Percentiles rank a stretch among this genome's conserved stretches.
Evolutionary conservation across 257 asterid genomes (phyloP).

Genomic region (Solanum raphanifolium): DNA sequence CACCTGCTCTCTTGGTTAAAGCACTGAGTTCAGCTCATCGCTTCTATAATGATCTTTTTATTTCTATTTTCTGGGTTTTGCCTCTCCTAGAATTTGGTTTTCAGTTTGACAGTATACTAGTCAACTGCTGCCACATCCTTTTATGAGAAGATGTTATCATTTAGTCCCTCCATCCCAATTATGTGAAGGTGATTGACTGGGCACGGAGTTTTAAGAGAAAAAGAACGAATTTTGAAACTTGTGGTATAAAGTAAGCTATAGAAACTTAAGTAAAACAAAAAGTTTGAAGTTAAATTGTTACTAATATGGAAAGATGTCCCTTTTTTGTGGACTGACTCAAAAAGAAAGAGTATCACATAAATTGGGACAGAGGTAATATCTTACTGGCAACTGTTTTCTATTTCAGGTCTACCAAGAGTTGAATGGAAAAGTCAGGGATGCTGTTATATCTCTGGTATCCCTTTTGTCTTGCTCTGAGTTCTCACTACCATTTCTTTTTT

Average conservation of each 20-base stretch:
- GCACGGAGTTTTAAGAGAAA: neutral
- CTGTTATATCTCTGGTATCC: conserved; percentile 86
- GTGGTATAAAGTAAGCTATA: neutral
- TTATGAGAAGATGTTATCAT: neutral
- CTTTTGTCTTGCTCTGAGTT: neutral
- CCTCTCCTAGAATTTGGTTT: neutral
- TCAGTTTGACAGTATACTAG: neutral
- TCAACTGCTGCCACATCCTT: neutral
- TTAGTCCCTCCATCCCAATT: neutral
- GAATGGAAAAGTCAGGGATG: conserved; percentile 77
- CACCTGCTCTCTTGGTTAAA: neutral
- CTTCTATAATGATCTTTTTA: neutral
- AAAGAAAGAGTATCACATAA: neutral
- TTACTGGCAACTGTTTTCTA: conserved; percentile 2
- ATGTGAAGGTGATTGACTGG: neutral
- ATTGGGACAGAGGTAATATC: neutral
- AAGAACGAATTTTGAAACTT: neutral
- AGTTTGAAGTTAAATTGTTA: neutral
- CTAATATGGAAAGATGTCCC: neutral
- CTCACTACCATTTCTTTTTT: neutral
- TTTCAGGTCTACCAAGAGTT: conserved; percentile 82
- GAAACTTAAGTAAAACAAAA: neutral
- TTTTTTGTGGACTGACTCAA: neutral
- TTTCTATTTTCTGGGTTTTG: conserved; percentile 1
- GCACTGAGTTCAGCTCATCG: neutral